A percentile compares a stretch with the other conserved stretches of the same genome.
phyloP scores from a whole-genome alignment of 352 stramenopile species.

The Poterioochromonas sp. region DNA sequence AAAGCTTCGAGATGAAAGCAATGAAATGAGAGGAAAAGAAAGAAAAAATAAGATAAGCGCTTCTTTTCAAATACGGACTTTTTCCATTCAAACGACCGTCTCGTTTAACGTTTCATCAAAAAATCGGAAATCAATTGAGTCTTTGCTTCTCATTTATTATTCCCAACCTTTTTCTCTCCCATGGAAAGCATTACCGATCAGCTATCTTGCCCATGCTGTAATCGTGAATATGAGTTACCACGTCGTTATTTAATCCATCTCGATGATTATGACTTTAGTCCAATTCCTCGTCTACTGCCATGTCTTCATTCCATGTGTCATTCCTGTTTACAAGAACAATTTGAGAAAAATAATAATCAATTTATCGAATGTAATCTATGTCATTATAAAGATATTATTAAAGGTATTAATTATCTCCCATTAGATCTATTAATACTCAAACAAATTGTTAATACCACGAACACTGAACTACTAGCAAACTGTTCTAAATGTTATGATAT shows the following conservation, averaged over 20 bases:
- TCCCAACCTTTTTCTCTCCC: too few species aligned
- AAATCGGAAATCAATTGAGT: too few species aligned
- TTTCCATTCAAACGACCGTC: too few species aligned
- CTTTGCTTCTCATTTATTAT: too few species aligned
- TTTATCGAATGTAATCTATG: not conserved
- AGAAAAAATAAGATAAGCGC: not conserved
- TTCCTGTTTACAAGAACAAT: constrained; percentile 13
- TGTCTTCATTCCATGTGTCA: constrained; percentile 20
- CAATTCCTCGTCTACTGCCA: constrained; percentile 5
- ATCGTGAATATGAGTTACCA: constrained; percentile 17
- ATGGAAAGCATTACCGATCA: too few species aligned
- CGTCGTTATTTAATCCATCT: not conserved
- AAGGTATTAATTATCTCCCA: not conserved
- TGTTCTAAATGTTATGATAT: constrained; percentile 14
- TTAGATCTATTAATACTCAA: not conserved
- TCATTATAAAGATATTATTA: not conserved
- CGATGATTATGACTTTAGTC: not conserved
- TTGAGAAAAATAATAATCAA: not conserved
- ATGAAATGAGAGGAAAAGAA: not conserved
- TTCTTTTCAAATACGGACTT: not conserved
- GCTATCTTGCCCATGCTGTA: not conserved
- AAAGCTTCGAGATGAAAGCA: not conserved
- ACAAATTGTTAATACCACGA: not conserved
- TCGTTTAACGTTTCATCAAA: too few species aligned
- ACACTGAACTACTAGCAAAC: not conserved